Evolutionary conservation across 2,329 filamentous ascomycete genomes (phyloP).

Genomic region (Fusarium dimerum): DNA sequence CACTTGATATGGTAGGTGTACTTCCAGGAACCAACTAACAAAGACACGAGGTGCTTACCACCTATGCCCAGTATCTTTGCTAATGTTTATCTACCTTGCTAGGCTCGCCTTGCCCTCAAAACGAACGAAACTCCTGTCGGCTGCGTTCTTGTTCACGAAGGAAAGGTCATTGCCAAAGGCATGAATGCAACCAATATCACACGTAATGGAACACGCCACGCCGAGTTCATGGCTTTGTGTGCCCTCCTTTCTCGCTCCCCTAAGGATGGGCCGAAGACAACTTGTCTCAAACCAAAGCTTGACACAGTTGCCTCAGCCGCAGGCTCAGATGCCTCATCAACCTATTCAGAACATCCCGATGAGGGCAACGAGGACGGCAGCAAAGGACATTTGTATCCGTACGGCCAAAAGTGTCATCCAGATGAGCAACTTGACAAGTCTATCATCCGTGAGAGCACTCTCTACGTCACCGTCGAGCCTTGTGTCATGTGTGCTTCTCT

Average conservation of each 20-base stretch:
- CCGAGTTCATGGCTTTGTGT: slow-evolving; percentile 86
- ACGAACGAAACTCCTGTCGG: slow-evolving; percentile 95
- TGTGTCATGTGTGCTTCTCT: slow-evolving; percentile 99
- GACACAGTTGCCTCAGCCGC: slow-evolving; percentile 24
- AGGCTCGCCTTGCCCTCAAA: slow-evolving; percentile 83
- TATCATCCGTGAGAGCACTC: slow-evolving; percentile 69
- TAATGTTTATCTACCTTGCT: not conserved
- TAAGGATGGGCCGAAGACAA: slow-evolving; percentile 31
- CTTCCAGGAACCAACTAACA: not conserved
- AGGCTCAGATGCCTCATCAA: slow-evolving; percentile 25
- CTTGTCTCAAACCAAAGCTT: slow-evolving; percentile 36
- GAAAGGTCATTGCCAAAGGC: slow-evolving; percentile 78
- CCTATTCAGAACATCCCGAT: slow-evolving; percentile 32
- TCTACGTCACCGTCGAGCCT: slow-evolving; percentile 97
- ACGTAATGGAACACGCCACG: slow-evolving; percentile 88
- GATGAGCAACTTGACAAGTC: slow-evolving; percentile 61
- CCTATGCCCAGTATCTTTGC: not conserved
- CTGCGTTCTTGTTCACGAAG: slow-evolving; percentile 85
- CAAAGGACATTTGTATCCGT: slow-evolving; percentile 60
- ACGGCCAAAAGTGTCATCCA: slow-evolving; percentile 60
- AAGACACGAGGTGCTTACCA: not conserved
- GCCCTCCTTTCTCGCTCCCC: slow-evolving; percentile 50
- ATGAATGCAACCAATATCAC: slow-evolving; percentile 98
- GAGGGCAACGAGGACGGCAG: slow-evolving; percentile 54
- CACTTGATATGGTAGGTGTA: slow-evolving; percentile 74